Percentiles rank a stretch among this genome's conserved stretches.
Evolutionary conservation across 2,329 filamentous ascomycete species (phyloP).

Genomic region (Phoma sp.): DNA sequence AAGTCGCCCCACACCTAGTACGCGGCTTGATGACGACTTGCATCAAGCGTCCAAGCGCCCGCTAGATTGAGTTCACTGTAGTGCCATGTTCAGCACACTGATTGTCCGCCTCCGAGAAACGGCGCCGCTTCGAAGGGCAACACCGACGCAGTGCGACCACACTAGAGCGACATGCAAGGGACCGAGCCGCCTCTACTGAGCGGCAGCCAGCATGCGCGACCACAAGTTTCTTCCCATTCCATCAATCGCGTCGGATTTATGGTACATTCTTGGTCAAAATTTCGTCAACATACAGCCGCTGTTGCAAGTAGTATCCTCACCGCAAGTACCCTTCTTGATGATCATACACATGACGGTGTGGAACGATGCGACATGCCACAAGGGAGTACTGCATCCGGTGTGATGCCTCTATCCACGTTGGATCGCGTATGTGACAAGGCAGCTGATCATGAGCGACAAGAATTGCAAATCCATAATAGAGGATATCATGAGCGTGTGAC

Average conservation of each 20-base stretch:
- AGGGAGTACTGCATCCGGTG: not conserved
- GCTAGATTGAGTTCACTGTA: not conserved
- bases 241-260: not conserved
- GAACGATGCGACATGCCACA: conserved; percentile 2
- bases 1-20: not conserved
- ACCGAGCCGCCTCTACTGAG: not conserved
- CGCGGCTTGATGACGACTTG: not conserved
- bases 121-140: not conserved
- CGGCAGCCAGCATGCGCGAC: not conserved
- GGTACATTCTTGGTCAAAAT: not conserved
- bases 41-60: not conserved
- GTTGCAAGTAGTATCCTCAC: not conserved
- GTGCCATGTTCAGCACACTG: not conserved
- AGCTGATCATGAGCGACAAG: not conserved
- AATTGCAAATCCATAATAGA: not conserved
- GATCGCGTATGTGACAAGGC: not conserved
- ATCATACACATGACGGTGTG: not conserved
- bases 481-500: not conserved
- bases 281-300: not conserved
- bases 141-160: not conserved
- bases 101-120: not conserved
- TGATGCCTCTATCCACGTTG: not conserved
- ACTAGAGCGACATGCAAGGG: not conserved
- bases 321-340: not conserved
- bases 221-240: conserved; percentile 3